Conservation (phyloP, 106 monocot species). For the Dactylorhiza incarnata region DNA sequence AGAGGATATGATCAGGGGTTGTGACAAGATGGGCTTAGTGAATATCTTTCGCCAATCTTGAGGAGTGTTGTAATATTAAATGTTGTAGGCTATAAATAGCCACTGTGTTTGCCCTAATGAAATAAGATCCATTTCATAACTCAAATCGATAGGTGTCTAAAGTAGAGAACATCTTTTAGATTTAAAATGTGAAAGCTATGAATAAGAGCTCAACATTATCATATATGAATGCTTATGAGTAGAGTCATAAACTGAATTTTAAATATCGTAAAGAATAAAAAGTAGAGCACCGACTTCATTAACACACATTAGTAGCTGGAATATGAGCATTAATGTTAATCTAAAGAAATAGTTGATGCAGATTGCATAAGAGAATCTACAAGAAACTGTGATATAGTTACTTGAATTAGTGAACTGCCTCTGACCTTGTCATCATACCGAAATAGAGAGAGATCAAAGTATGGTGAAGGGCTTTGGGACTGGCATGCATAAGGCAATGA, state of each 20-base stretch:
- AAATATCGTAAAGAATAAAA: background rate
- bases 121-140: too few relatives aligned
- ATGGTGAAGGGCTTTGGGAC: conserved; percentile 97
- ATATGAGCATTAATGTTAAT: conserved; percentile 3
- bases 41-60: too few relatives aligned
- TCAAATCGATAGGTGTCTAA: background rate
- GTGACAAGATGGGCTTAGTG: too few relatives aligned
- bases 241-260: conserved; percentile 1
- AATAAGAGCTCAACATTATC: background rate
- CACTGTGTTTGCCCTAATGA: too few relatives aligned
- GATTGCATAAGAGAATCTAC: background rate
- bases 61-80: too few relatives aligned
- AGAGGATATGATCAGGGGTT: too few relatives aligned
- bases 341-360: conserved; percentile 1
- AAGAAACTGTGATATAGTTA: background rate
- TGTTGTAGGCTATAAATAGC: too few relatives aligned
- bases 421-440: conserved; percentile 99
- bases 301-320: background rate
- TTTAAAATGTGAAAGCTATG: background rate
- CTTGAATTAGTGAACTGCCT: conserved; percentile 3
- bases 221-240: background rate
- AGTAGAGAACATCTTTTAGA: background rate
- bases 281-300: background rate
- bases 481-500: conserved; percentile 83
- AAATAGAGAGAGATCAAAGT: conserved; percentile 94